Conservation (phyloP, 2,329 filamentous ascomycete species). For the Chrysosporium queenslandicum region DNA sequence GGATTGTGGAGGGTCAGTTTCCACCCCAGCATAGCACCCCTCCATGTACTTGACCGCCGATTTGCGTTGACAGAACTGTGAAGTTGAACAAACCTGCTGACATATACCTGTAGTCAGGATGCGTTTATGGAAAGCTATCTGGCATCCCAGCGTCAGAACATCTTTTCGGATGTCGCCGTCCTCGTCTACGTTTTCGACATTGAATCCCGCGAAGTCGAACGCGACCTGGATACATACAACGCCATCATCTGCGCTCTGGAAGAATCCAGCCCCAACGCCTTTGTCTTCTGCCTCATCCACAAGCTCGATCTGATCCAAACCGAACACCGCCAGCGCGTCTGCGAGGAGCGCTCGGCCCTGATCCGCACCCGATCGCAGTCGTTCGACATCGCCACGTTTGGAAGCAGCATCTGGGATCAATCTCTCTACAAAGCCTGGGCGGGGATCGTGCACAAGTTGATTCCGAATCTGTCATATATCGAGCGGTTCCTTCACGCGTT, state of each 20-base stretch:
- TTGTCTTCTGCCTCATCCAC: constrained; percentile 91
- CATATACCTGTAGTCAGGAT: constrained; percentile 58
- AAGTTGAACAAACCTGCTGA: neutral
- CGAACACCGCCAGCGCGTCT: constrained; percentile 66
- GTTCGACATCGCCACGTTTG: constrained; percentile 75
- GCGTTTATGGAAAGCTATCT: constrained; percentile 99
- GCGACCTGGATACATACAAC: constrained; percentile 84
- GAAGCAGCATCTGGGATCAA: constrained; percentile 97
- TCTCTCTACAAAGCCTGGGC: constrained; percentile 97
- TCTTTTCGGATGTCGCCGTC: constrained; percentile 92
- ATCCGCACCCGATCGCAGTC: constrained; percentile 64
- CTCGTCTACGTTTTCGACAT: constrained; percentile 99
- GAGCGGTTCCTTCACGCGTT: constrained; percentile 75
- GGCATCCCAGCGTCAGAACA: constrained; percentile 85
- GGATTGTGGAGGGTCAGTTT: constrained; percentile 79
- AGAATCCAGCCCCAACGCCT: constrained; percentile 70
- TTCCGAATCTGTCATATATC: constrained; percentile 84
- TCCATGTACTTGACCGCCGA: neutral
- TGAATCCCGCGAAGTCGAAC: constrained; percentile 86
- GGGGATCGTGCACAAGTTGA: constrained; percentile 91
- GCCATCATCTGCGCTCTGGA: constrained; percentile 79
- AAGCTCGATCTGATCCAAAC: constrained; percentile 95
- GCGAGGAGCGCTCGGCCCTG: constrained; percentile 68
- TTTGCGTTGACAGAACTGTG: too few relatives aligned
- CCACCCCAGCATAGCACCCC: neutral